These are phyloP conservation scores for Aspergillus proliferans DNA, from an alignment of 2,329 filamentous ascomycete species.

Conservation along the genomic window DNA sequence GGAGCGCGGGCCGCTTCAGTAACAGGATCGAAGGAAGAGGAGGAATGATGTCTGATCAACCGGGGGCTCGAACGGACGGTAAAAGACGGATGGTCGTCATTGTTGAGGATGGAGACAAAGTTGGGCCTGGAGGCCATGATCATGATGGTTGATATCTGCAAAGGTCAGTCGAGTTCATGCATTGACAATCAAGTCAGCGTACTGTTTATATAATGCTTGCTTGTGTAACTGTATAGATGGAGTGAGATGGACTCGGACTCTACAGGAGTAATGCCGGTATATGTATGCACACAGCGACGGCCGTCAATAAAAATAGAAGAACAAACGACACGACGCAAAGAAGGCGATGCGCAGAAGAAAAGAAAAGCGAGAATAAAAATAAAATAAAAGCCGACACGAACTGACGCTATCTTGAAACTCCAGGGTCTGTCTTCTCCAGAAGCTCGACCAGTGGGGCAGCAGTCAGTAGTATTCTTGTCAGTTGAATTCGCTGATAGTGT, in stretches of 20 bases:
- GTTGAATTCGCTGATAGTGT: too few species aligned
- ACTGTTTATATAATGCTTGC: slow-evolving; percentile 1
- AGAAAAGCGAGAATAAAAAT: neutral
- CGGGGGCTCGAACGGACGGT: slow-evolving; percentile 30
- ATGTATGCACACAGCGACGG: neutral
- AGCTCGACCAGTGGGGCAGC: neutral
- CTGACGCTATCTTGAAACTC: slow-evolving; percentile 1
- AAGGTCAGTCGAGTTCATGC: slow-evolving; percentile 7
- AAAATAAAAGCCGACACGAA: neutral
- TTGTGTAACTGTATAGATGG: too few species aligned
- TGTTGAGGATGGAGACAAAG: slow-evolving; percentile 42
- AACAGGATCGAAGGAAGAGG: slow-evolving; percentile 20
- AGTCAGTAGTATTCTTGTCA: neutral
- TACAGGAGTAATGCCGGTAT: neutral
- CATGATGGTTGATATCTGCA: slow-evolving; percentile 5
- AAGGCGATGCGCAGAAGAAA: neutral
- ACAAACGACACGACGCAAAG: slow-evolving; percentile 1
- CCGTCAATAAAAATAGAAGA: slow-evolving; percentile 1
- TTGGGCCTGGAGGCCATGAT: slow-evolving; percentile 28
- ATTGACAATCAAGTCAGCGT: slow-evolving; percentile 12
- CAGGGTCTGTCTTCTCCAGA: slow-evolving; percentile 2
- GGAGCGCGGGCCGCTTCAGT: slow-evolving; percentile 20
- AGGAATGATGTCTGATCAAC: slow-evolving; percentile 16
- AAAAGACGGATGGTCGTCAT: slow-evolving; percentile 44
- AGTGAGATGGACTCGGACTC: neutral